Evolutionary conservation across 192 early-diverging fungal genomes (phyloP).

Genomic region (Coemansia brasiliensis): DNA sequence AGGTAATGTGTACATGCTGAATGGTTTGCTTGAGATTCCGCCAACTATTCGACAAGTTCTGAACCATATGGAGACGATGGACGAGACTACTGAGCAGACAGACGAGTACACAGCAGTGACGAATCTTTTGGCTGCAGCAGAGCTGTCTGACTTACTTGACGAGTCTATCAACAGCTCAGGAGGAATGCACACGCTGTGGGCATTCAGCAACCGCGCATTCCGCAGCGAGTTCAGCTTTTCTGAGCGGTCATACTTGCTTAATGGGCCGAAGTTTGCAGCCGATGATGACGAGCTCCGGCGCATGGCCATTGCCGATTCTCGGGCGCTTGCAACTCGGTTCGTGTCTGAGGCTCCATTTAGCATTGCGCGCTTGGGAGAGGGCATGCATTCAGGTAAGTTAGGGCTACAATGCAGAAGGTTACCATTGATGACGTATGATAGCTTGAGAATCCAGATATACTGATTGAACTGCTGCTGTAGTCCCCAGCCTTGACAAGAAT

Average conservation of each 20-base stretch:
- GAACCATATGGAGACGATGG: neutral
- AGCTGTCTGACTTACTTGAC: conserved; percentile 34
- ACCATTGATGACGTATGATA: neutral
- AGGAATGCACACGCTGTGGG: conserved; percentile 49
- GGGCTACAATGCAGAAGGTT: neutral
- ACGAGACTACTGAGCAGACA: neutral
- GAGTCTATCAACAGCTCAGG: neutral
- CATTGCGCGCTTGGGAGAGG: conserved; percentile 40
- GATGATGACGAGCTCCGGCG: conserved; percentile 25
- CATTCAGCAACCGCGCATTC: conserved; percentile 45
- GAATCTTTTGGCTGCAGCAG: conserved; percentile 32
- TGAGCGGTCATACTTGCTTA: conserved; percentile 42
- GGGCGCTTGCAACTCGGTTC: conserved; percentile 19
- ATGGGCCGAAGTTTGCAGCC: conserved; percentile 39
- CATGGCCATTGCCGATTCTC: conserved; percentile 30
- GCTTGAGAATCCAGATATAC: neutral
- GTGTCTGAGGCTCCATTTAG: conserved; percentile 30
- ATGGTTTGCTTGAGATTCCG: conserved; percentile 42
- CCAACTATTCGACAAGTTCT: conserved; percentile 37
- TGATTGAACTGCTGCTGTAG: conserved; percentile 21
- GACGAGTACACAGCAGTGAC: conserved; percentile 28
- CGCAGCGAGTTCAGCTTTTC: conserved; percentile 23
- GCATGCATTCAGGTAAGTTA: conserved; percentile 35
- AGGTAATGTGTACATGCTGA: conserved; percentile 36
- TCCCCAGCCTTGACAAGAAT: conserved; percentile 20